Percentiles rank a stretch among this genome's conserved stretches.
These are phyloP conservation scores for Auricularia auricula-judae DNA, from an alignment of 768 basidiomycete genomes.

Conservation along the genomic window DNA sequence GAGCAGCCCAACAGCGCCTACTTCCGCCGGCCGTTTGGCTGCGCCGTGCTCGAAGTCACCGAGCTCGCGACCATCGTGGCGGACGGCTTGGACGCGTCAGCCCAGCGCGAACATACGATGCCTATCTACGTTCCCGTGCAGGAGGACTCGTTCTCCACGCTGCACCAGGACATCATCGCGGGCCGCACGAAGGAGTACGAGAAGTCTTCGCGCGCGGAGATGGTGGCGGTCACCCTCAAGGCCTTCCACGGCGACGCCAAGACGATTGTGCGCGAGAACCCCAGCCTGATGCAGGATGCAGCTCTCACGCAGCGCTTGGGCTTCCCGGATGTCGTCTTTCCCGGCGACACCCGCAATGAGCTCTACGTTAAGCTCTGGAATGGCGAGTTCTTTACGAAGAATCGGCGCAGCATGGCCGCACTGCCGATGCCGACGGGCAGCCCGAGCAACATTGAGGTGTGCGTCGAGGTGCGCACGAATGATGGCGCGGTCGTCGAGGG, in stretches of 20 bases:
- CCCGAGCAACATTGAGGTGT: constrained; percentile 73
- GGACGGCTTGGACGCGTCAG: constrained; percentile 52
- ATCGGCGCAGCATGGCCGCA: constrained; percentile 17
- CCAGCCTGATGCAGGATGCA: constrained; percentile 67
- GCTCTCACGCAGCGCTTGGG: constrained; percentile 80
- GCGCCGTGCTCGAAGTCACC: constrained; percentile 79
- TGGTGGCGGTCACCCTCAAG: constrained; percentile 74
- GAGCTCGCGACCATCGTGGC: constrained; percentile 58
- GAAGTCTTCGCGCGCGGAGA: constrained; percentile 77
- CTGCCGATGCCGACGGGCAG: constrained; percentile 36
- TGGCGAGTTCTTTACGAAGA: constrained; percentile 65
- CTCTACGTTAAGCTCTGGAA: constrained; percentile 95
- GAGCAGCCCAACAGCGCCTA: constrained; percentile 15
- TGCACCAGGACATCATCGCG: constrained; percentile 91
- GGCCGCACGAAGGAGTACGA: constrained; percentile 69
- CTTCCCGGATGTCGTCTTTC: constrained; percentile 94
- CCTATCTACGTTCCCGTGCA: constrained; percentile 77
- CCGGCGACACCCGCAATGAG: constrained; percentile 86
- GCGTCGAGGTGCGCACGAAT: constrained; percentile 73
- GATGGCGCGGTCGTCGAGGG: constrained; percentile 59
- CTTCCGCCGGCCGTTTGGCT: constrained; percentile 88
- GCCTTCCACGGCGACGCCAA: constrained; percentile 74
- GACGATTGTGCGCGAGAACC: constrained; percentile 73
- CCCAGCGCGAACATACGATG: constrained; percentile 70
- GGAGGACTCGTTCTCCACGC: constrained; percentile 80